Conservation (phyloP, 176 grass and related monocot species). For the Carex pumila region DNA sequence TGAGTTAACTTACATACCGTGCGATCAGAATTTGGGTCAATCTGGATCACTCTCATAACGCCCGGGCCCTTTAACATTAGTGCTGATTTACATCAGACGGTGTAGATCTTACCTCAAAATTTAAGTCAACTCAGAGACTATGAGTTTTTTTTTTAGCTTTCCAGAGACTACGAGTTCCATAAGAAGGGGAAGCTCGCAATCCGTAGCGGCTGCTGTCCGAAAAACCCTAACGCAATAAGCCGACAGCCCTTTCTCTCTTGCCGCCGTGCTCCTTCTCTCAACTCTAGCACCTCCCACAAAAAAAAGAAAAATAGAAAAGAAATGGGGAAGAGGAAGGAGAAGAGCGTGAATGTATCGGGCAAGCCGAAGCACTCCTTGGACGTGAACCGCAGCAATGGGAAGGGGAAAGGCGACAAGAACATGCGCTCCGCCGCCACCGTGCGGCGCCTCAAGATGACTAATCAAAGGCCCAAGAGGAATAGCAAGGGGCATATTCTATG, state of each 20-base stretch:
- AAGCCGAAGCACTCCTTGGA: slow-evolving; percentile 93
- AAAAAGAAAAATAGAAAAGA: not conserved
- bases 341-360: slow-evolving; percentile 69
- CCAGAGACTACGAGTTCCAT: too few relatives aligned
- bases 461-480: slow-evolving; percentile 54
- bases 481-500: slow-evolving; percentile 47
- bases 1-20: too few relatives aligned
- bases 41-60: too few relatives aligned
- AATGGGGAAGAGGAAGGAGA: slow-evolving; percentile 90
- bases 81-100: too few relatives aligned
- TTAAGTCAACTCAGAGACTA: too few relatives aligned
- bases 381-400: slow-evolving; percentile 93
- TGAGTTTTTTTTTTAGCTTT: too few relatives aligned
- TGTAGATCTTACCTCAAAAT: too few relatives aligned
- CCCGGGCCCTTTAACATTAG: too few relatives aligned
- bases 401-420: slow-evolving; percentile 40
- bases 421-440: slow-evolving; percentile 61
- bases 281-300: not conserved
- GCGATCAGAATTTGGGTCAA: too few relatives aligned
- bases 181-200: too few relatives aligned
- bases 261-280: not conserved
- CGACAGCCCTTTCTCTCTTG: not conserved
- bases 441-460: slow-evolving; percentile 78
- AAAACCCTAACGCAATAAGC: not conserved
- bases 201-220: not conserved